These are phyloP conservation scores for Boletus fagicola DNA, from an alignment of 768 basidiomycete species.

Conservation along the genomic window DNA sequence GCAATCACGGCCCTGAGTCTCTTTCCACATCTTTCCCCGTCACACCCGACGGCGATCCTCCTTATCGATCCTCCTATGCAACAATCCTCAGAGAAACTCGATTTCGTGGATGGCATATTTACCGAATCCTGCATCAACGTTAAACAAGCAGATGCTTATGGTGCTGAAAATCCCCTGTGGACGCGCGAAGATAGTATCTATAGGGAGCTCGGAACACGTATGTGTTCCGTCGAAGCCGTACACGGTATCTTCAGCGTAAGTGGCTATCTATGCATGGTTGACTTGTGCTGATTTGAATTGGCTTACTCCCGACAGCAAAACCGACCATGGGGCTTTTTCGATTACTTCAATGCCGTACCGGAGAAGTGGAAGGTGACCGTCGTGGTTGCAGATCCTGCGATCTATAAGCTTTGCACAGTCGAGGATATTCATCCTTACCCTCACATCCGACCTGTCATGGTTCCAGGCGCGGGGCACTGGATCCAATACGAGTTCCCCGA, in stretches of 20 bases:
- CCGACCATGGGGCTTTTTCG: constrained; percentile 20
- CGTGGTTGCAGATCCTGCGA: constrained; percentile 21
- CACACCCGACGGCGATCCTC: constrained; percentile 13
- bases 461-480: constrained; percentile 24
- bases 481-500: constrained; percentile 29
- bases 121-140: neutral
- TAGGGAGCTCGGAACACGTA: constrained; percentile 10
- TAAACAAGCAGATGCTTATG: neutral
- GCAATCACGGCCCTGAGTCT: constrained; percentile 1
- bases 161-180: constrained; percentile 16
- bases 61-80: constrained; percentile 22
- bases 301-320: constrained; percentile 8
- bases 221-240: constrained; percentile 8
- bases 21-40: constrained; percentile 7
- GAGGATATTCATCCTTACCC: constrained; percentile 17
- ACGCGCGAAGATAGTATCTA: constrained; percentile 5
- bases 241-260: constrained; percentile 9
- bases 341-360: neutral
- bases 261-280: neutral
- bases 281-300: neutral
- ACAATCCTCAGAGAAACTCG: neutral
- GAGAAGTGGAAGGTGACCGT: constrained; percentile 15
- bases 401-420: neutral
- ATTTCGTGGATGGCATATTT: neutral
- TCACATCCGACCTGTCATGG: constrained; percentile 5